Percentiles rank a stretch among this genome's conserved stretches.
These are phyloP conservation scores for Malassezia sympodialis DNA, from an alignment of 1,284 basidiomycete species.

Conservation along the genomic window DNA sequence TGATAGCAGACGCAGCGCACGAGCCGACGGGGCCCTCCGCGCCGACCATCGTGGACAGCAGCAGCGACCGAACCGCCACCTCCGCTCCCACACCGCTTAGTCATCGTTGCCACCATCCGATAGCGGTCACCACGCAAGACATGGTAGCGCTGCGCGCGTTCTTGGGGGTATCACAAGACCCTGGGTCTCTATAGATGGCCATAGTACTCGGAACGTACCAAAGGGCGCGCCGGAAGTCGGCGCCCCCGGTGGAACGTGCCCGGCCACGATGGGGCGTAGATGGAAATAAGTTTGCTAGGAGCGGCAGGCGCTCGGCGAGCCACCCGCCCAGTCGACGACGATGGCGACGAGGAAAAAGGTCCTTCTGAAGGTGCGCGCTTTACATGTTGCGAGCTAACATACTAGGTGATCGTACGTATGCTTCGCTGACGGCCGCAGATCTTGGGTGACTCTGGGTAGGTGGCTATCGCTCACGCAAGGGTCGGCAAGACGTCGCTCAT, in stretches of 20 bases:
- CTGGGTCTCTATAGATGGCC: too few species aligned
- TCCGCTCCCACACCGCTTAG: neutral
- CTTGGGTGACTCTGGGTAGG: slow-evolving; percentile 40
- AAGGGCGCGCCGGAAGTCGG: neutral
- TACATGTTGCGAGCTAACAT: too few species aligned
- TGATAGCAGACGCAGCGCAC: neutral
- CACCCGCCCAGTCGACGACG: slow-evolving; percentile 1
- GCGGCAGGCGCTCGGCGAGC: neutral
- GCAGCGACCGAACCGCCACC: neutral
- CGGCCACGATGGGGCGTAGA: neutral
- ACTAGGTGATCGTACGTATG: slow-evolving; percentile 37
- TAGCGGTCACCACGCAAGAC: neutral
- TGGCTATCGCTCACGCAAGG: slow-evolving; percentile 50
- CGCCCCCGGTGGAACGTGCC: neutral
- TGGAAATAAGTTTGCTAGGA: neutral
- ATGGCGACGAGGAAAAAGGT: slow-evolving; percentile 62
- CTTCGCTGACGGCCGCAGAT: slow-evolving; percentile 18
- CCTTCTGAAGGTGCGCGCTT: slow-evolving; percentile 68
- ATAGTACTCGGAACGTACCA: neutral
- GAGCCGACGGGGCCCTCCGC: neutral
- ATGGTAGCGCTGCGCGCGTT: too few species aligned
- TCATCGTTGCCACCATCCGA: neutral
- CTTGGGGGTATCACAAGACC: too few species aligned
- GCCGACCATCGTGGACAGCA: neutral
- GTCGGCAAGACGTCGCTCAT: slow-evolving; percentile 99